Percentiles rank a stretch among this genome's conserved stretches.
Evolutionary conservation across 768 basidiomycete genomes (phyloP).

Genomic region (Hygrocybe punicea): DNA sequence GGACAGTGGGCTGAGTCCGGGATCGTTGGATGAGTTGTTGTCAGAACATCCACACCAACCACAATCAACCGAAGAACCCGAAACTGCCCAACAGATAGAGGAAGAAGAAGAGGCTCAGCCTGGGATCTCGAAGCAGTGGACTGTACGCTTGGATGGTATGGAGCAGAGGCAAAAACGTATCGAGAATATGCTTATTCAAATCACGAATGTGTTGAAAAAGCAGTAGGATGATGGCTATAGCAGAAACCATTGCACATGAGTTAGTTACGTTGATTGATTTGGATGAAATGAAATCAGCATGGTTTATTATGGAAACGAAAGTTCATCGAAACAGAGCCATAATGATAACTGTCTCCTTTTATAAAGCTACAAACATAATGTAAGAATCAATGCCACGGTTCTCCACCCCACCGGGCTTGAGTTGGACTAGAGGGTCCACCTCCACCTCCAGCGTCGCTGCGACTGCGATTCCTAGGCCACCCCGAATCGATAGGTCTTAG

Average conservation of each 20-base stretch:
- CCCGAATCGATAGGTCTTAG: slow-evolving; percentile 51
- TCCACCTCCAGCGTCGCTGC: slow-evolving; percentile 30
- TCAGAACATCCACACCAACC: slow-evolving; percentile 10
- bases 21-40: slow-evolving; percentile 12
- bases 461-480: slow-evolving; percentile 46
- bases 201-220: slow-evolving; percentile 22
- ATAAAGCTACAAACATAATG: background rate
- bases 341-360: background rate
- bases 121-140: slow-evolving; percentile 6
- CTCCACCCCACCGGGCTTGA: slow-evolving; percentile 16
- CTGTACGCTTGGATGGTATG: slow-evolving; percentile 33
- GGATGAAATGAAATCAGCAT: no score
- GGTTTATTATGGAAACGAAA: background rate
- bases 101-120: slow-evolving; percentile 16
- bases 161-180: slow-evolving; percentile 48
- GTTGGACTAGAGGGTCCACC: slow-evolving; percentile 19
- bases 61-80: slow-evolving; percentile 1
- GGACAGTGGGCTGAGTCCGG: slow-evolving; percentile 17
- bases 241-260: no score
- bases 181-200: slow-evolving; percentile 40
- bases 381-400: background rate
- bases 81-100: slow-evolving; percentile 24
- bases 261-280: no score
- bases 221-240: background rate
- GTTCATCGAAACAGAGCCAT: background rate